Base-by-base conservation (phyloP, 2,329 filamentous ascomycete genomes). In the Aspergillus ruber region DNA sequence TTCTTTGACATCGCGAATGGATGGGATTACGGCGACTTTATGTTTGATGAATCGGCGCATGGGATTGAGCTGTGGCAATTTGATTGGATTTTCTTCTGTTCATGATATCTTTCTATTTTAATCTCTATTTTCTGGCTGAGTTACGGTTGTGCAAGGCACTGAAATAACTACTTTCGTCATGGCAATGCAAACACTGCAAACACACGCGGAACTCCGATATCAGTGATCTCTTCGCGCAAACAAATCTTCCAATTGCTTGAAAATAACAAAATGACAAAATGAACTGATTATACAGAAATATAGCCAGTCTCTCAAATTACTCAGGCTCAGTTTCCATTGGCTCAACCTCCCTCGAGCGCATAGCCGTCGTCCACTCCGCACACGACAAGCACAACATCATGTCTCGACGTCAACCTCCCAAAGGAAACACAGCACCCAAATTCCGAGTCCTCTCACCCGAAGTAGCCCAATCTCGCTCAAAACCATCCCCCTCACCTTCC, bases 371-470 rank as follows among this genome's bases (percentile, higher is more conserved):
- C 13, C 33, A 35, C 33, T 17, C n/a, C 6, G 13, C 33, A 33
- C 13, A 13, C 33, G 33, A 35, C 33, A 35, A n/a, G 15, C 33
- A 17, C 13, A 18, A 20, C 15, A 20, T 18, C 8, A 25, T 47
- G 45, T 45, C 48, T 43, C 50, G 17, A 38, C 42, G 39, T 27
- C 40, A 47, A 47, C 44, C 45, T 12, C 45, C 43, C 33, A 40
- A 44, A 18, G 29, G 12, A 6, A 8, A 15, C 21, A 25, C 48
- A 47, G 45, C 42, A 41, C 9, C 46, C 52, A 56, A 48, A 42
- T 46, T 53, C 40, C 57, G 56, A 35, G 52, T 58, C 38, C 49
- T 63, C 18, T 44, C 54, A 27, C 56, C 51, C 7, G 46, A 50
- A 35, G 49, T 50, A 27, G 50, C 59, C 29, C 56, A 53, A 55